phyloP scores from a whole-genome alignment of 768 basidiomycete species.

The Leccinum imitatum region DNA sequence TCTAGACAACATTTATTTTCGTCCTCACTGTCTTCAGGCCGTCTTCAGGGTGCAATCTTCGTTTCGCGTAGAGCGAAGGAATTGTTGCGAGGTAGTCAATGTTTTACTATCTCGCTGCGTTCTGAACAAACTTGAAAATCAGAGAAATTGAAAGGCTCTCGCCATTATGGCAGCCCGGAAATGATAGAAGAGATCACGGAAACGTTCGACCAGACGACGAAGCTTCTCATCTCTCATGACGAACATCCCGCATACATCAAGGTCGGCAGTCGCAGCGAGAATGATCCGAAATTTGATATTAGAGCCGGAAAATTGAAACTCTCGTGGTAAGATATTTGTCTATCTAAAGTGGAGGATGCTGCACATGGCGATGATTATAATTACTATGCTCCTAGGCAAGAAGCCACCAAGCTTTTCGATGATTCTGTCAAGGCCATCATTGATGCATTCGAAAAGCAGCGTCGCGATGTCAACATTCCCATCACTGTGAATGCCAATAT shows the following conservation, averaged over 20 bases:
- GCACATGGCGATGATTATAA: background rate
- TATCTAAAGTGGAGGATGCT: background rate
- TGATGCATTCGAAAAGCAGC: slow-evolving; percentile 32
- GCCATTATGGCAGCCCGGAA: slow-evolving; percentile 23
- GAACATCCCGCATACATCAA: slow-evolving; percentile 36
- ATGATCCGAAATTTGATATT: slow-evolving; percentile 32
- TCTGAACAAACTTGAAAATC: background rate
- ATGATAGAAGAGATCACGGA: slow-evolving; percentile 33
- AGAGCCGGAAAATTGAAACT: slow-evolving; percentile 35
- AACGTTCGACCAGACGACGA: slow-evolving; percentile 36
- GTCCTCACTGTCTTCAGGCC: slow-evolving; percentile 25
- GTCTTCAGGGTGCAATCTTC: slow-evolving; percentile 38
- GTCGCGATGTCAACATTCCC: slow-evolving; percentile 13
- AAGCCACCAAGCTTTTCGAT: slow-evolving; percentile 40
- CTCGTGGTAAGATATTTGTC: slow-evolving; percentile 27
- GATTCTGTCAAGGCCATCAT: slow-evolving; percentile 37
- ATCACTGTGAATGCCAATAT: slow-evolving; percentile 30
- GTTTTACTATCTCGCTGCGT: background rate
- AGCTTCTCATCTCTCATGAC: slow-evolving; percentile 37
- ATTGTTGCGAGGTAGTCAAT: slow-evolving; percentile 32
- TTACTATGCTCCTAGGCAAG: slow-evolving; percentile 22
- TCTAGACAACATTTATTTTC: background rate
- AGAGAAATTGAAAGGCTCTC: slow-evolving; percentile 31
- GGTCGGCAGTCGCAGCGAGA: slow-evolving; percentile 37
- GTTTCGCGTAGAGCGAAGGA: slow-evolving; percentile 33